These are phyloP conservation scores for Lactarius psammicola DNA, from an alignment of 768 basidiomycete species.

Conservation along the genomic window DNA sequence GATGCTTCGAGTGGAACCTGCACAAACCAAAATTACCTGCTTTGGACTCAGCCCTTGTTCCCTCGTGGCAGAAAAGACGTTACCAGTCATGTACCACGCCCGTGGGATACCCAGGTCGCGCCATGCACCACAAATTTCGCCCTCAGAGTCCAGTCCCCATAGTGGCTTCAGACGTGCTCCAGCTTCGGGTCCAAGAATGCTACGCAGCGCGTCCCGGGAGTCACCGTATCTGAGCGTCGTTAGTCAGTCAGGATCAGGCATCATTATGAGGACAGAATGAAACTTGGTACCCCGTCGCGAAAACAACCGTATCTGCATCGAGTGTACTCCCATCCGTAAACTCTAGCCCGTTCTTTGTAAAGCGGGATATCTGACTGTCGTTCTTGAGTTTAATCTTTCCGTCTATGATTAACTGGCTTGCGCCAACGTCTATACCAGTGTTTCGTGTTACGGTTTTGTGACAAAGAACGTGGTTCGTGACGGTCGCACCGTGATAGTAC, in stretches of 20 bases:
- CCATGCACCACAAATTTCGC: conserved; percentile 55
- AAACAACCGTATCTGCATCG: conserved; percentile 49
- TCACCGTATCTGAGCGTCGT: conserved; percentile 44
- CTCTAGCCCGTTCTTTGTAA: conserved; percentile 41
- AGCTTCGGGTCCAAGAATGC: conserved; percentile 49
- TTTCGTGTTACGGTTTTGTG: conserved; percentile 1
- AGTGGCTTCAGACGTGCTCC: conserved; percentile 48
- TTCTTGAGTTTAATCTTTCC: conserved; percentile 51
- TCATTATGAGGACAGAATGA: not conserved
- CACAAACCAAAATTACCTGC: conserved; percentile 57
- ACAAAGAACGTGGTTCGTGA: not conserved
- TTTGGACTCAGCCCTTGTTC: not conserved
- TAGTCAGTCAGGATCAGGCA: not conserved
- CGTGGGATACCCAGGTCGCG: conserved; percentile 51
- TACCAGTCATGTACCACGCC: conserved; percentile 62
- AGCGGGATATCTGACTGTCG: conserved; percentile 42
- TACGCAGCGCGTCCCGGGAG: conserved; percentile 39
- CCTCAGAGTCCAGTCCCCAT: conserved; percentile 66
- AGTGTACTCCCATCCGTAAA: conserved; percentile 45
- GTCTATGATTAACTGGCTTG: conserved; percentile 44
- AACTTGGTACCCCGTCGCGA: conserved; percentile 45
- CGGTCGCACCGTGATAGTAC: conserved; percentile 58
- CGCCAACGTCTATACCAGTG: conserved; percentile 43
- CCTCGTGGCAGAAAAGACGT: not conserved
- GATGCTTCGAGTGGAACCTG: conserved; percentile 64